Conservation (phyloP, 2,329 filamentous ascomycete genomes). For the Iodosphaeria phyllophila region DNA sequence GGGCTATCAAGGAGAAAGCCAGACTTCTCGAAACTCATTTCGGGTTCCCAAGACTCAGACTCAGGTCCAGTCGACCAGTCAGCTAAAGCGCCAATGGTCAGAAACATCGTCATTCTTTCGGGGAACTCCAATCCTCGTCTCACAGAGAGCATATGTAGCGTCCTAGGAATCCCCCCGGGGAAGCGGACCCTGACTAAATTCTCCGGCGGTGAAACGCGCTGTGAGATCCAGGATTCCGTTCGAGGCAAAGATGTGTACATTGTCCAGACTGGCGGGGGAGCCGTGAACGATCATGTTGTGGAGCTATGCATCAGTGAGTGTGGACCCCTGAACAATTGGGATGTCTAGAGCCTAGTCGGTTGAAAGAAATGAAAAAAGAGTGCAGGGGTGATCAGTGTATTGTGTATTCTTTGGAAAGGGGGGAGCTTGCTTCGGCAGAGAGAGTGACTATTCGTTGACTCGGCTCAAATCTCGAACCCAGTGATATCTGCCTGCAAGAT, state of each 20-base stretch:
- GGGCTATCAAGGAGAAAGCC: no score
- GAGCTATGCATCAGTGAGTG: conserved; percentile 67
- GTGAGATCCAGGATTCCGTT: conserved; percentile 91
- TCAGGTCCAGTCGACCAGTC: no score
- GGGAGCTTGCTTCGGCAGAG: no score
- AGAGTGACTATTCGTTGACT: neutral
- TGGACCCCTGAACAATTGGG: conserved; percentile 1
- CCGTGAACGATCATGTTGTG: conserved; percentile 91
- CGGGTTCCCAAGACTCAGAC: no score
- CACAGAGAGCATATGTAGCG: conserved; percentile 70
- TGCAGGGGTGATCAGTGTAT: no score
- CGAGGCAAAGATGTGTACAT: conserved; percentile 98
- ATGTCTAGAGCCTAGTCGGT: no score
- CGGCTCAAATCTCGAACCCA: conserved; percentile 7
- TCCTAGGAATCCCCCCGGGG: conserved; percentile 71
- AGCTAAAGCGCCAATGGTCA: conserved; percentile 81
- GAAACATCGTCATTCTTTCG: conserved; percentile 85
- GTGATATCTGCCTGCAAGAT: conserved; percentile 93
- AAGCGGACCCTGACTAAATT: conserved; percentile 81
- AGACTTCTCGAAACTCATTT: no score
- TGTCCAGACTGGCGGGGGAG: conserved; percentile 81
- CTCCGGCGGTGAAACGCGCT: conserved; percentile 82
- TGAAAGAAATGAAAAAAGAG: no score
- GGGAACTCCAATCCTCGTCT: conserved; percentile 84
- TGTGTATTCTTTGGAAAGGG: no score